A percentile compares a stretch with the other conserved stretches of the same genome.
phyloP scores from a whole-genome alignment of 2,329 filamentous ascomycete genomes.

The Colletotrichum sp. region DNA sequence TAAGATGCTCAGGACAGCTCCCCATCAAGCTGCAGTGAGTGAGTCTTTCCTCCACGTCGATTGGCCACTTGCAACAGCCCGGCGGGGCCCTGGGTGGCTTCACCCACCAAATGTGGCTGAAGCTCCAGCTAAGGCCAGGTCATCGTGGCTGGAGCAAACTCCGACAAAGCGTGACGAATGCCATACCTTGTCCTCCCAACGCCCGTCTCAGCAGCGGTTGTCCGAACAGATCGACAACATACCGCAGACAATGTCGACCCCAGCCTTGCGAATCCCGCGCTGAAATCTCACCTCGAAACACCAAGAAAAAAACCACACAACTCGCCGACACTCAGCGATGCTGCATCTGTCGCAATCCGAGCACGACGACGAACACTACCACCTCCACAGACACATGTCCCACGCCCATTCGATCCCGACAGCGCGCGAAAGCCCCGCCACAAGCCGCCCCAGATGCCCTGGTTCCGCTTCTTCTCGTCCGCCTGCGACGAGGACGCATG shows the following conservation, averaged over 20 bases:
- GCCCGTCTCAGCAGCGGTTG: neutral
- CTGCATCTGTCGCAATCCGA: neutral
- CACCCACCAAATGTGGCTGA: neutral
- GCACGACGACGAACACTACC: neutral
- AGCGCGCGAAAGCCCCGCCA: neutral
- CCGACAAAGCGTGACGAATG: neutral
- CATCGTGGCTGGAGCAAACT: conserved; percentile 4
- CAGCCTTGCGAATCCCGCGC: neutral
- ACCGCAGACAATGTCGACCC: conserved; percentile 10
- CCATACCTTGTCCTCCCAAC: neutral
- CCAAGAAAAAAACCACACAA: neutral
- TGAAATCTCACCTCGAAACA: neutral
- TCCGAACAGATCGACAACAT: conserved; percentile 1
- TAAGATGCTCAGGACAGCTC: neutral
- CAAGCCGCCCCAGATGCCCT: conserved; percentile 18
- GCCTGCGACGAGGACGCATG: conserved; percentile 66
- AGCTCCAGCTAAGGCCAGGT: neutral
- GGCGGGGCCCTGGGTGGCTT: neutral
- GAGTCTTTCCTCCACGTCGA: conserved; percentile 3
- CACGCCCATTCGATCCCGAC: conserved; percentile 1
- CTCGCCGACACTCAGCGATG: neutral
- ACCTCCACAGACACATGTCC: neutral
- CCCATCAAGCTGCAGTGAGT: neutral
- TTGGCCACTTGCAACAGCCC: neutral
- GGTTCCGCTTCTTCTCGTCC: conserved; percentile 30